A percentile compares a stretch with the other conserved stretches of the same genome.
Conservation (phyloP, 2,329 filamentous ascomycete species). For the Onygenales sp. region DNA sequence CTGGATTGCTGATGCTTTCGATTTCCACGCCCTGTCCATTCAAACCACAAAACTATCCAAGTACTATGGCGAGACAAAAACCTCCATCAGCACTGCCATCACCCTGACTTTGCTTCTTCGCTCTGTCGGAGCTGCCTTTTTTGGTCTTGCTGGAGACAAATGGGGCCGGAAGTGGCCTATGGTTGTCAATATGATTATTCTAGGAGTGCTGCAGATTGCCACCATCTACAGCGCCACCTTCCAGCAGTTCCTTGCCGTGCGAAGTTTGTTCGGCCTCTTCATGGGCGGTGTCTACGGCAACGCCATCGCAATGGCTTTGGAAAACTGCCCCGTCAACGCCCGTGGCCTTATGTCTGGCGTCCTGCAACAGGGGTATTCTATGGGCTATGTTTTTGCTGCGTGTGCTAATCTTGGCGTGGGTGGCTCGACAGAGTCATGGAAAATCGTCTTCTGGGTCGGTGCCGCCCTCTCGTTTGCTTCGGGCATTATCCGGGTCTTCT, state of each 20-base stretch:
- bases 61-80: constrained; percentile 44
- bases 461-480: constrained; percentile 71
- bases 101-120: constrained; percentile 53
- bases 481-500: constrained; percentile 65
- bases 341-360: constrained; percentile 53
- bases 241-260: constrained; percentile 48
- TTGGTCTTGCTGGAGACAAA: constrained; percentile 46
- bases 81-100: constrained; percentile 51
- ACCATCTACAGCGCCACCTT: constrained; percentile 53
- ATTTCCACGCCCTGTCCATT: constrained; percentile 55
- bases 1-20: constrained; percentile 61
- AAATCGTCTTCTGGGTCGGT: constrained; percentile 83
- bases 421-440: constrained; percentile 72
- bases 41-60: constrained; percentile 46
- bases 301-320: constrained; percentile 52
- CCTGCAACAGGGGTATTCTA: constrained; percentile 56
- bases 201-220: constrained; percentile 51
- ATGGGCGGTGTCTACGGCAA: constrained; percentile 53
- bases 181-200: constrained; percentile 51
- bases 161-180: constrained; percentile 53
- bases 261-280: constrained; percentile 54
- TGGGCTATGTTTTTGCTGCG: constrained; percentile 54
- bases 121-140: constrained; percentile 50
- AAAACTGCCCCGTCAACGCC: constrained; percentile 51
- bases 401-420: constrained; percentile 44